Evolutionary conservation across 1,284 basidiomycete species (phyloP), one percentile per base, ranked within the genome.

Genomic region (Sporisorium exsertum): DNA sequence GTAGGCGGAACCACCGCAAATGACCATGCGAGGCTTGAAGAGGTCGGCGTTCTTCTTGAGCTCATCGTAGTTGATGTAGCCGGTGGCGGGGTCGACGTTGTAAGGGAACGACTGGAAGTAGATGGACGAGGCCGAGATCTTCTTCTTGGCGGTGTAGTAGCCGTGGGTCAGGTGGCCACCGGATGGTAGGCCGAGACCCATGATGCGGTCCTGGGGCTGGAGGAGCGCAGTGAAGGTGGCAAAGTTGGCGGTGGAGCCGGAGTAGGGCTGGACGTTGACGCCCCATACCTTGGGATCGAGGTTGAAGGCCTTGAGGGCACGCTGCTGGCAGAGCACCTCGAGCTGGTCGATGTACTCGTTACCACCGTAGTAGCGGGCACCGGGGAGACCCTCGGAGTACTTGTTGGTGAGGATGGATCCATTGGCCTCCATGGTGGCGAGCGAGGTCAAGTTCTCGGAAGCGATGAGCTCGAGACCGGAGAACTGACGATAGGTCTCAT

Each of bases 81-180:
- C 93, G 70, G 92, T 94, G 65, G 81, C 66, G 47, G 78, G 68
- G 77, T 84, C 78, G 80, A 99, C 93, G 69, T 90, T 91, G 86
- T 99, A 99, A 55, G 97, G 97, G 87, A 98, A 90, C 51, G 96
- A 97, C 87, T 99, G 95, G 92, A 99, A 99, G 90, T 99, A 99
- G 88, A 99, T 98, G 20, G 96, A 98, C 45, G 96, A 99, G 27
- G 97, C 95, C 58, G 96, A 97, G 91, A 99, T 99, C 89, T 99
- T 99, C 90, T 97, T 97, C 89, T 97, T 97, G 75, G 95, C 95
- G 74, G 95, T 98, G 88, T 97, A 98, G 89, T 97, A 97, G 43
- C 95, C 95, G 87, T 98, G 95, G 47, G 95, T 97, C 78, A 99
- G 90, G 87, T 99, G 97, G 69, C 97, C 97, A 87, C 97, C 97